Evolutionary conservation across 352 stramenopile genomes (phyloP).

Genomic region (Globisporangium iwayamae): DNA sequence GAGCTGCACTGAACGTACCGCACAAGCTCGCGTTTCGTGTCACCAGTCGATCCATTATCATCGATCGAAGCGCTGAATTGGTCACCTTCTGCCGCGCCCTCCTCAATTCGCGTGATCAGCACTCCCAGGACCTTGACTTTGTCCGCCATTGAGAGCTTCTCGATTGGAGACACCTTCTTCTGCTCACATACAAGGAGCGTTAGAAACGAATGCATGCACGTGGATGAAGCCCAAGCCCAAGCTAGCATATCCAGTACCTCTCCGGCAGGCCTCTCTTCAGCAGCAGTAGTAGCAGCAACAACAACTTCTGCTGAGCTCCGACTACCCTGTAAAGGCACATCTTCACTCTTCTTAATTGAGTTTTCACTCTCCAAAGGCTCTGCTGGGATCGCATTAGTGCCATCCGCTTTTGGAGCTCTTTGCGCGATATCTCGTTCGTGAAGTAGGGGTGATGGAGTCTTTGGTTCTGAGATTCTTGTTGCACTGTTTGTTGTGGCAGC

Average conservation of each 20-base stretch:
- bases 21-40: conserved; percentile 71
- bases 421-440: too few species aligned
- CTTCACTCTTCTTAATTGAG: too few species aligned
- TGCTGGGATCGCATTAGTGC: too few species aligned
- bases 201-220: not conserved
- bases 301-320: not conserved
- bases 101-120: conserved; percentile 60
- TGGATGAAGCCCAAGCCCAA: not conserved
- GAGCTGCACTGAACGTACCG: conserved; percentile 26
- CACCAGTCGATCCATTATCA: conserved; percentile 28
- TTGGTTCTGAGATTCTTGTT: too few species aligned
- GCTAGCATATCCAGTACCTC: conserved; percentile 5
- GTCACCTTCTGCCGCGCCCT: conserved; percentile 55
- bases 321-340: not conserved
- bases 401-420: not conserved
- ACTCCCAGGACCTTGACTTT: conserved; percentile 51
- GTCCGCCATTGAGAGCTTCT: conserved; percentile 47
- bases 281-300: not conserved
- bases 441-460: too few species aligned
- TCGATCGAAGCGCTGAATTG: conserved; percentile 23
- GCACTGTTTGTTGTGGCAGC: too few species aligned
- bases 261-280: not conserved
- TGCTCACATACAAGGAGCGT: conserved; percentile 4
- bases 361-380: not conserved
- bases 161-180: conserved; percentile 18